Base-by-base conservation (phyloP, 768 basidiomycete species). In the Agaricus subrufescens region DNA sequence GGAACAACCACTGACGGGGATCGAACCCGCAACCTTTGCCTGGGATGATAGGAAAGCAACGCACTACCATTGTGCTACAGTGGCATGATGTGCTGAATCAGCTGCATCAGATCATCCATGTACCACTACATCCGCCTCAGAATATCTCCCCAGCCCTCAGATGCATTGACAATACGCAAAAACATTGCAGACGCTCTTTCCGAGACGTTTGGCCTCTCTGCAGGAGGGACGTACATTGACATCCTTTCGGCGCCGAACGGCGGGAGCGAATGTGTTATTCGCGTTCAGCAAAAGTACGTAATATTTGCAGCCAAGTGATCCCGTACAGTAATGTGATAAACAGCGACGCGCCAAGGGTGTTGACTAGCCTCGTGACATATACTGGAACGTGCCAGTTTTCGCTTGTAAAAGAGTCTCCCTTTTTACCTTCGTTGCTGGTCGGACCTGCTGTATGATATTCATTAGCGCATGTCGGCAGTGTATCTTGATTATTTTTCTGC, bases 1-100 rank as follows among this genome's bases (percentile, higher is more conserved):
- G 52, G 42, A 56, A 38, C 8, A 60, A 56, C 54, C 58, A 51
- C 46, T 46, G 58, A 47, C 50, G 58, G 58, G 54, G 46, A 45
- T 56, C 54, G 58, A 59, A 59, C 58, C 58, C 53, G 51, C 54
- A 55, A 55, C 58, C 58, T 59, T 55, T 59, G 58, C 58, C 58
- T 59, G 7, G 12, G n/a, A 7, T 42, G 15, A 10, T 58, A 58
- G 58, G 58, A 58, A 58, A 59, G 58, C 58, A 59, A 59, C 52
- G 58, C 58, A 59, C 58, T 54, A 50, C 58, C 58, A 54, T 59
- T 59, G 58, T 59, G 58, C 58, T 59, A 59, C 58, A 50, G 39
- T 50, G 58, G 58, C 58, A 45, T 44, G 3, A 3, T 4, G 11
- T 46, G 9, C 25, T 14, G 26, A n/a, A 46, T 25, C 45, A 19